Percentiles rank a stretch among this genome's conserved stretches.
phyloP scores from a whole-genome alignment of 768 basidiomycete species.

The Lactifluus echinatus region DNA sequence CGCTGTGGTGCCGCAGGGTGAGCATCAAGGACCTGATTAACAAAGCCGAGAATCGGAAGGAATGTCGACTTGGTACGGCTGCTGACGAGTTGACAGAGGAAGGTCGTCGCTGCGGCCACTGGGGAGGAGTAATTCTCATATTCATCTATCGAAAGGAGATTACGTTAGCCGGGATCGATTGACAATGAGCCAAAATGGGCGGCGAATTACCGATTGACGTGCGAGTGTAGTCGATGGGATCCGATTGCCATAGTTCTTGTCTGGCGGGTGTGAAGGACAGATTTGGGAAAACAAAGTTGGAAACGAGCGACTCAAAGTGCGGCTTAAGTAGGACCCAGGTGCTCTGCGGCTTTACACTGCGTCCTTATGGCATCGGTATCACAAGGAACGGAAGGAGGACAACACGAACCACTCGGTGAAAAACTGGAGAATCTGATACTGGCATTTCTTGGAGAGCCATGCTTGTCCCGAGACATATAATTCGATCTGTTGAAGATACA shows the following conservation, averaged over 20 bases:
- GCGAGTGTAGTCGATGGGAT: slow-evolving; percentile 78
- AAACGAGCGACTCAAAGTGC: slow-evolving; percentile 70
- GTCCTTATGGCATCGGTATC: slow-evolving; percentile 1
- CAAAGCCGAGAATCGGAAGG: slow-evolving; percentile 67
- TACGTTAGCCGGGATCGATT: background rate
- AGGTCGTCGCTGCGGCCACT: slow-evolving; percentile 68
- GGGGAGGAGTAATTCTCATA: slow-evolving; percentile 73
- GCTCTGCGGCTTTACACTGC: slow-evolving; percentile 85
- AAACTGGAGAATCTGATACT: slow-evolving; percentile 77
- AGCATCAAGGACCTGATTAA: slow-evolving; percentile 65
- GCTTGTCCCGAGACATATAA: slow-evolving; percentile 63
- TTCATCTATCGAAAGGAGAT: slow-evolving; percentile 52
- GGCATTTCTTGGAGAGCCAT: slow-evolving; percentile 78
- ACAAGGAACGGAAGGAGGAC: background rate
- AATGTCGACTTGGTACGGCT: slow-evolving; percentile 79
- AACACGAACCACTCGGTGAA: slow-evolving; percentile 73
- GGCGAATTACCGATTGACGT: slow-evolving; percentile 50
- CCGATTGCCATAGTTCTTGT: slow-evolving; percentile 65
- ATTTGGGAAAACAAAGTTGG: slow-evolving; percentile 78
- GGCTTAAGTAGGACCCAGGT: slow-evolving; percentile 86
- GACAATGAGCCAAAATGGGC: background rate
- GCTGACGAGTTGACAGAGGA: slow-evolving; percentile 69
- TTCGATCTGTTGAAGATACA: slow-evolving; percentile 64
- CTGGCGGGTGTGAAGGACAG: slow-evolving; percentile 67
- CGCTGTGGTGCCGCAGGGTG: slow-evolving; percentile 55